Conservation (phyloP, 805 yeast genomes). For the Barnettozyma pratensis region DNA sequence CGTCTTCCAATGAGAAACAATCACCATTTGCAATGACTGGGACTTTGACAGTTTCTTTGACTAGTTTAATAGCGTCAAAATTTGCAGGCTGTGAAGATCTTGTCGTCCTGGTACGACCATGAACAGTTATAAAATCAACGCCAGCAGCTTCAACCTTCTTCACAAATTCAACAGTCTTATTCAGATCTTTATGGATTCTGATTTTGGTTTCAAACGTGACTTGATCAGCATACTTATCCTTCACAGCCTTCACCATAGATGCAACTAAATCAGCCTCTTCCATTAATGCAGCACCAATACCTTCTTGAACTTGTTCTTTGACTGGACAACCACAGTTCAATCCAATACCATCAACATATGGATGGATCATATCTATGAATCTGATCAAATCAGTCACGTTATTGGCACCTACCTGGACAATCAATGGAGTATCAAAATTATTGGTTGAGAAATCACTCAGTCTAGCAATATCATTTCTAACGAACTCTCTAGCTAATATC, state of each 20-base stretch:
- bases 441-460: conserved; percentile 82
- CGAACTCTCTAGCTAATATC: conserved; percentile 95
- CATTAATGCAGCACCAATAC: conserved; percentile 96
- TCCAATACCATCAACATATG: conserved; percentile 90
- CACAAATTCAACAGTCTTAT: conserved; percentile 71
- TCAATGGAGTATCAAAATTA: conserved; percentile 58
- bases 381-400: conserved; percentile 76
- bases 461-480: conserved; percentile 76
- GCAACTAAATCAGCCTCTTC: conserved; percentile 74
- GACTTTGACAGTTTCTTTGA: conserved; percentile 44
- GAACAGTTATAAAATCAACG: conserved; percentile 90
- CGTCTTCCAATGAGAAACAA: conserved; percentile 65
- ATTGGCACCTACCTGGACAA: conserved; percentile 89
- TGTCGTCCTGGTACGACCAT: conserved; percentile 84
- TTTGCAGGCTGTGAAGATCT: conserved; percentile 82
- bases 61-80: conserved; percentile 68
- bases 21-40: conserved; percentile 99
- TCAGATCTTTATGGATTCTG: conserved; percentile 72
- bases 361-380: conserved; percentile 84
- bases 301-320: conserved; percentile 89
- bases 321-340: conserved; percentile 98
- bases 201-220: conserved; percentile 90
- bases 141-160: conserved; percentile 76
- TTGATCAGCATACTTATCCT: conserved; percentile 60
- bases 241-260: conserved; percentile 79